Percentiles rank a stretch among this genome's conserved stretches.
Conservation (phyloP, 73 alveolate species). For the Paramecium tetraurelia region DNA sequence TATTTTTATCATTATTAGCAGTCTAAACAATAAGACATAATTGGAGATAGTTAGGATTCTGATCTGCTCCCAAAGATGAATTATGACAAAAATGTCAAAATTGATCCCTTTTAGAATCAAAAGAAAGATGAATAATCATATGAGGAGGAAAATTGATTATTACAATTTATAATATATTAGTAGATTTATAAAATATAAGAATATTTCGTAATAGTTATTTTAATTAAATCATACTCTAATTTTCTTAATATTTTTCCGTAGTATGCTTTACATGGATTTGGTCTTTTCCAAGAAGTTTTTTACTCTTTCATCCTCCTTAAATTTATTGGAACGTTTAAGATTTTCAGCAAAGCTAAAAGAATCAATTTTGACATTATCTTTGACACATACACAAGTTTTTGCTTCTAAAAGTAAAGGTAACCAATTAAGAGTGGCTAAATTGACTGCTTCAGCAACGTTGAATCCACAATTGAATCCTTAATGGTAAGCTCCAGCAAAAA, state of each 20-base stretch:
- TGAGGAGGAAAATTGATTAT: constrained; percentile 35
- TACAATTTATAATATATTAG: background rate
- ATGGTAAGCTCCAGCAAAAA: constrained; percentile 80
- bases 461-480: constrained; percentile 86
- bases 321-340: constrained; percentile 9
- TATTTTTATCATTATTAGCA: background rate
- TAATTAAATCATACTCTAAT: background rate
- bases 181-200: background rate
- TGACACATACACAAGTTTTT: constrained; percentile 52
- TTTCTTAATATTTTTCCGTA: background rate
- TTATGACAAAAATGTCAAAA: constrained; percentile 31
- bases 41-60: constrained; percentile 61
- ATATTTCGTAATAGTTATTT: background rate
- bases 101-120: constrained; percentile 6
- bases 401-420: constrained; percentile 47
- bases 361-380: constrained; percentile 66
- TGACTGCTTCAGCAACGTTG: constrained; percentile 92
- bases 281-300: constrained; percentile 1
- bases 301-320: constrained; percentile 33
- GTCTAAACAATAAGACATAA: constrained; percentile 6
- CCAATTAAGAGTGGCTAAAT: constrained; percentile 73
- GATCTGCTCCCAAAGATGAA: constrained; percentile 56
- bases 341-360: constrained; percentile 24
- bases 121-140: constrained; percentile 32
- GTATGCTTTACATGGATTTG: background rate